These are phyloP conservation scores for Ceratocystis alfenasii DNA, from an alignment of 2,329 filamentous ascomycete genomes.

Conservation along the genomic window DNA sequence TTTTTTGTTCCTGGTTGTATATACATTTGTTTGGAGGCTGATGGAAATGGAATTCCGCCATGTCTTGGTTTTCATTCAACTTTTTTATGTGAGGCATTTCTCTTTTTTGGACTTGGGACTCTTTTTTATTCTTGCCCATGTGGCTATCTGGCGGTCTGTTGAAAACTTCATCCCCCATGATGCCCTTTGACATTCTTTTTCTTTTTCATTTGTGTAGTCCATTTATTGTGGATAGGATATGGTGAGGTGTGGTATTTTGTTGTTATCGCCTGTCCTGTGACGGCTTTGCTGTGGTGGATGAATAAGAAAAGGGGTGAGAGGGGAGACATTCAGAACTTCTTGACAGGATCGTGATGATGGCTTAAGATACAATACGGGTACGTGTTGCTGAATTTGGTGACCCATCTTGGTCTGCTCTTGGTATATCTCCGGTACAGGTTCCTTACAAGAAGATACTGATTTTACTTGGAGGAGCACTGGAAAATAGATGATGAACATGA, in stretches of 20 bases:
- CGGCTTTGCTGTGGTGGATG: too few relatives aligned
- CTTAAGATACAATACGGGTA: too few relatives aligned
- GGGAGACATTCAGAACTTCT: too few relatives aligned
- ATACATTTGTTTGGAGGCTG: constrained; percentile 15
- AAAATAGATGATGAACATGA: not conserved
- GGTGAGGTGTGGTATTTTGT: not conserved
- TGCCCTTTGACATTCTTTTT: constrained; percentile 2
- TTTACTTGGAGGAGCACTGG: not conserved
- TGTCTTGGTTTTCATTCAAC: not conserved
- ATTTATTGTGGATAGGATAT: not conserved
- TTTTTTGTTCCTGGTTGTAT: constrained; percentile 15
- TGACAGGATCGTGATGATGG: too few relatives aligned
- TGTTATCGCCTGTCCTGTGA: too few relatives aligned
- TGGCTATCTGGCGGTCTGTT: not conserved
- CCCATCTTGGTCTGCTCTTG: too few relatives aligned
- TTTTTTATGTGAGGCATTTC: not conserved
- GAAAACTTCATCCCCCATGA: not conserved
- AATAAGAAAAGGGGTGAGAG: too few relatives aligned
- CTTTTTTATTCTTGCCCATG: too few relatives aligned
- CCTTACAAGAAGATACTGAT: too few relatives aligned
- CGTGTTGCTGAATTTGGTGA: too few relatives aligned
- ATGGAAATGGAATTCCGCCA: not conserved
- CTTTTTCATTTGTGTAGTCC: not conserved
- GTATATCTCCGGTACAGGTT: too few relatives aligned
- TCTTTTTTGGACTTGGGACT: not conserved